These are phyloP conservation scores for Dovyalis caffra DNA, from an alignment of 345 rosid genomes.

Conservation along the genomic window DNA sequence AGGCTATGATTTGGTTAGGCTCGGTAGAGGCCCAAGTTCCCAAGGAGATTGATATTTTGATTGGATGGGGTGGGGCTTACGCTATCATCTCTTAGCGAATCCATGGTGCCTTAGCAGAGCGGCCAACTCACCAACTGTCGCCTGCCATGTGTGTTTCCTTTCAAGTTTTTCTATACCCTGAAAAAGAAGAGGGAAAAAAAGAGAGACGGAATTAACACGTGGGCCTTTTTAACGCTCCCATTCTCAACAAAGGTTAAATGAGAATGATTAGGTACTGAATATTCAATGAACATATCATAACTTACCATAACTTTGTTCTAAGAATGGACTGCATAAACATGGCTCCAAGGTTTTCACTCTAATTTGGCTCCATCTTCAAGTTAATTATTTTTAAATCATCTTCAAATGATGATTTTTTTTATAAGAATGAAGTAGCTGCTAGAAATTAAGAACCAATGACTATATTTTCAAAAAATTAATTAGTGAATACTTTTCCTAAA, in stretches of 20 bases:
- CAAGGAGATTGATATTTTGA: constrained; percentile 65
- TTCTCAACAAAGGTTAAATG: constrained; percentile 24
- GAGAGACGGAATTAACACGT: constrained; percentile 24
- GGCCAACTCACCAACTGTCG: constrained; percentile 31
- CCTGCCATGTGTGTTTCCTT: constrained; percentile 41
- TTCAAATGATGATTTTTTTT: constrained; percentile 4
- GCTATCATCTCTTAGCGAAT: constrained; percentile 38
- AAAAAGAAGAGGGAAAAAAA: background rate
- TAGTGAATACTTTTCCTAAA: background rate
- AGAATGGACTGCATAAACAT: constrained; percentile 12
- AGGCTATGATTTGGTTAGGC: constrained; percentile 31
- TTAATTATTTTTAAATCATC: constrained; percentile 10
- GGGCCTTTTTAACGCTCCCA: constrained; percentile 39
- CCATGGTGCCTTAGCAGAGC: constrained; percentile 43
- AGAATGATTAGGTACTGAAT: constrained; percentile 40
- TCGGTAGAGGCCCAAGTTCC: constrained; percentile 88
- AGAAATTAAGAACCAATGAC: background rate
- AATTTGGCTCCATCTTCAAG: constrained; percentile 11
- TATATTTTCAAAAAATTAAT: background rate
- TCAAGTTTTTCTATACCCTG: background rate
- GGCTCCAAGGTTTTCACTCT: constrained; percentile 19
- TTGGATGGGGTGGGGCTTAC: constrained; percentile 43
- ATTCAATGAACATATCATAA: constrained; percentile 47
- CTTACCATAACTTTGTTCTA: constrained; percentile 18
- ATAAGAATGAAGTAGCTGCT: too few relatives aligned